phyloP scores from a whole-genome alignment of 2,329 filamentous ascomycete species.

The Colletotrichum endophyticum region DNA sequence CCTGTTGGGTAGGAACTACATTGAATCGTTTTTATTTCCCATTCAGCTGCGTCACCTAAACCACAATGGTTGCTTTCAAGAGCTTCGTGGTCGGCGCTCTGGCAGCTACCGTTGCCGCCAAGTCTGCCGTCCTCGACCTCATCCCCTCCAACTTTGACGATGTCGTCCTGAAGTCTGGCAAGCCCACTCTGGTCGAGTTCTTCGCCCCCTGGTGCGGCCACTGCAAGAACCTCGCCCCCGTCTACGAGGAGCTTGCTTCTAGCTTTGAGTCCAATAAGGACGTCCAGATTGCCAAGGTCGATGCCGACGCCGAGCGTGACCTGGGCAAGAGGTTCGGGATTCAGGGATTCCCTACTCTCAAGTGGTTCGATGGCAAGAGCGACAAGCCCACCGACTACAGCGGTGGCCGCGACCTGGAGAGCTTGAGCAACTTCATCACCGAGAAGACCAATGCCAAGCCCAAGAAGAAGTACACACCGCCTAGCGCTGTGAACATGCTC shows the following conservation, averaged over 20 bases:
- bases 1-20: not conserved
- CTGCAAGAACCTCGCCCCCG: constrained; percentile 95
- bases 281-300: constrained; percentile 92
- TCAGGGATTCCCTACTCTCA: constrained; percentile 95
- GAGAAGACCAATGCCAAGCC: constrained; percentile 87
- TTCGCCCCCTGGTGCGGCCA: constrained; percentile 99
- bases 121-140: constrained; percentile 88
- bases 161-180: constrained; percentile 87
- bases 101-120: constrained; percentile 63
- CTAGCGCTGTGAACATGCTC: constrained; percentile 80
- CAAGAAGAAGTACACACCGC: constrained; percentile 75
- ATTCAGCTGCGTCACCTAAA: constrained; percentile 3
- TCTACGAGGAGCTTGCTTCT: constrained; percentile 88
- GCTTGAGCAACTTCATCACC: constrained; percentile 77
- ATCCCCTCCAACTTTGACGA: constrained; percentile 90
- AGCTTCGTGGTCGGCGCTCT: constrained; percentile 63
- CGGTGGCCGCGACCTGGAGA: constrained; percentile 86
- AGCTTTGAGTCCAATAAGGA: constrained; percentile 74
- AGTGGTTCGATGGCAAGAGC: constrained; percentile 97
- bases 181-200: constrained; percentile 96
- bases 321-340: constrained; percentile 87
- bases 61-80: constrained; percentile 62
- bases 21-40: not conserved
- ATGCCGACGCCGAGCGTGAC: constrained; percentile 86
- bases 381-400: constrained; percentile 85